Conservation (phyloP, 805 yeast species). For the Wickerhamomyces alni region DNA sequence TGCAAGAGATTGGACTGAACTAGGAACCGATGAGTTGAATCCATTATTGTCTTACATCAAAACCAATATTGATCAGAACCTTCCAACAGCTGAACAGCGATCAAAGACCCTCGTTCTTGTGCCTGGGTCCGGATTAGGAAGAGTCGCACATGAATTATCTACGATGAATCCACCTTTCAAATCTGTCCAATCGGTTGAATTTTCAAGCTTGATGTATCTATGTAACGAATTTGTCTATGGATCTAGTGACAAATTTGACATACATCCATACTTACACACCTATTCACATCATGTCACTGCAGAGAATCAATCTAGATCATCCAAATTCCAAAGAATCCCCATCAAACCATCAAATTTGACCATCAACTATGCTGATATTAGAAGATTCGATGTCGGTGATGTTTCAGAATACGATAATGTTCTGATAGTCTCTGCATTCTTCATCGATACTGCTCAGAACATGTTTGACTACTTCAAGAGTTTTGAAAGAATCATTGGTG, state of each 20-base stretch:
- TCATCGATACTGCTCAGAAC: constrained; percentile 91
- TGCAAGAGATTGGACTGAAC: constrained; percentile 69
- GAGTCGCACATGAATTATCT: constrained; percentile 61
- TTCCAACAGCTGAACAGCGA: constrained; percentile 21
- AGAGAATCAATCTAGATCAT: constrained; percentile 44
- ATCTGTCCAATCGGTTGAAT: constrained; percentile 68
- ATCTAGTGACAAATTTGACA: constrained; percentile 4
- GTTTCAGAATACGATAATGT: constrained; percentile 35
- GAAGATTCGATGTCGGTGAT: constrained; percentile 36
- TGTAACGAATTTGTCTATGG: constrained; percentile 55
- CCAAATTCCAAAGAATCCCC: constrained; percentile 24
- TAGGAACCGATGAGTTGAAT: constrained; percentile 41
- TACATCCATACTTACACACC: constrained; percentile 54
- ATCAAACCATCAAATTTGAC: constrained; percentile 41
- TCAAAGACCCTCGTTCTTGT: constrained; percentile 49
- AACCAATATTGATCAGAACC: constrained; percentile 31
- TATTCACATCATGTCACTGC: constrained; percentile 57
- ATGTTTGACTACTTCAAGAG: constrained; percentile 67
- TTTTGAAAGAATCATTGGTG: constrained; percentile 41
- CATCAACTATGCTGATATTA: constrained; percentile 59
- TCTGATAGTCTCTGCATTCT: constrained; percentile 64
- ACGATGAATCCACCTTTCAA: constrained; percentile 30
- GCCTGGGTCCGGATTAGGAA: constrained; percentile 88
- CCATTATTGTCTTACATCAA: constrained; percentile 51
- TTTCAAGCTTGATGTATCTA: constrained; percentile 67